Evolutionary conservation across 768 basidiomycete species (phyloP), one percentile per base, ranked within the genome.

Genomic region (Austroboletus eburneus): DNA sequence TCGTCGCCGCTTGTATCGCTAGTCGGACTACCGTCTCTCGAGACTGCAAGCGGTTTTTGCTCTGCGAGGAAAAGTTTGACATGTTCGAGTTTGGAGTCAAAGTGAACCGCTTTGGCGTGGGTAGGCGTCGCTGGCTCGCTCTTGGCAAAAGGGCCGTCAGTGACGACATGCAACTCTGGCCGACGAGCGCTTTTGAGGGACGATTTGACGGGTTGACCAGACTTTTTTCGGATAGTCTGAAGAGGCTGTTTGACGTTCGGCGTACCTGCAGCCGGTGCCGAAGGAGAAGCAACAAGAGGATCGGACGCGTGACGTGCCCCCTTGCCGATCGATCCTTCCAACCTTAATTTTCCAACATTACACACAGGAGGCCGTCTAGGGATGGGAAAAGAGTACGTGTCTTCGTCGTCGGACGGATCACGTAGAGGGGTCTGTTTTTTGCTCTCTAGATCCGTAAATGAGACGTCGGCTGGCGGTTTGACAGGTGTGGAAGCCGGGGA

Each of bases 41-140:
- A 90, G 16, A 99, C 95, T 1, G 94, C 93, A 8, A 90, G 76
- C 5, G 95, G 95, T 62, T 92, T 92, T 68, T 98, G 95, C 68
- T 92, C 89, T 12, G 94, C 85, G 46, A 94, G 73, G 73, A 98
- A 98, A 39, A 94, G 77, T 68, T 94, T 94, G 51, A 98, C 89
- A 46, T 91, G 89, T 66, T 96, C 95, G 43, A 97, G 79, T 61
- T 93, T 81, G 5, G 84, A 65, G 68, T 95, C 90, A 51, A 99
- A 99, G 59, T 96, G 91, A 9, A 99, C 95, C 21, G 81, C 83
- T 64, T 96, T 94, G 52, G 79, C 70, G 32, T 74, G 74, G 5
- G 77, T 83, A 0, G 94, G 94, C 3, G 92, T 93, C 3, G 70
- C 74, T 0, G 95, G 95, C 47, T 83, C 87, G 64, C 87, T 91